These are phyloP conservation scores for Magnusiomyces sp. DNA, from an alignment of 1,139 yeast species.

Conservation along the genomic window DNA sequence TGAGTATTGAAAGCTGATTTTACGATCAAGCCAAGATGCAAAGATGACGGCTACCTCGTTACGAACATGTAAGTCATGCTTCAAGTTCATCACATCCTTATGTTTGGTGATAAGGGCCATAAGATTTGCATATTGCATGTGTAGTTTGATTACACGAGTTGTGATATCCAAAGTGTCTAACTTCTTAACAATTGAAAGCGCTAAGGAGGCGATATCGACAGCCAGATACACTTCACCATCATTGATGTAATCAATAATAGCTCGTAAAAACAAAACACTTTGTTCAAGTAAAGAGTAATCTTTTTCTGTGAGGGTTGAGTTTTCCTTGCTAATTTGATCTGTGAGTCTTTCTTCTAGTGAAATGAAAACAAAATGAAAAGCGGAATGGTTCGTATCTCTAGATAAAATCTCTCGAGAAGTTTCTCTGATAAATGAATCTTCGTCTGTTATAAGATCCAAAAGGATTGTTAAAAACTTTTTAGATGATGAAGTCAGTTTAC, in stretches of 20 bases:
- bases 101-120: constrained; percentile 44
- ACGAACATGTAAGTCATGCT: constrained; percentile 52
- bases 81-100: constrained; percentile 25
- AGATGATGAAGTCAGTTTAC: constrained; percentile 14
- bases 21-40: constrained; percentile 54
- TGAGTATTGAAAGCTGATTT: constrained; percentile 6
- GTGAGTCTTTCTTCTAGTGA: constrained; percentile 21
- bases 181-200: constrained; percentile 31
- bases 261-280: constrained; percentile 34
- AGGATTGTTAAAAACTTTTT: constrained; percentile 20
- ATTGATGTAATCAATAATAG: constrained; percentile 37
- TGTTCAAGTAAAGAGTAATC: constrained; percentile 36
- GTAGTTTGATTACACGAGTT: constrained; percentile 40
- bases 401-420: constrained; percentile 42
- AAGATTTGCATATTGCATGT: constrained; percentile 52
- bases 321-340: constrained; percentile 3
- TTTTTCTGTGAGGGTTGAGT: constrained; percentile 12
- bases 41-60: constrained; percentile 52
- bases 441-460: constrained; percentile 19
- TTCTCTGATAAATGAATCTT: constrained; percentile 32
- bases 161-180: constrained; percentile 34
- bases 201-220: constrained; percentile 35
- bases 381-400: constrained; percentile 38
- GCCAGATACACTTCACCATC: constrained; percentile 35
- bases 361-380: constrained; percentile 35